A percentile compares a stretch with the other conserved stretches of the same genome.
These are phyloP conservation scores for Alternaria alternata DNA, from an alignment of 2,329 filamentous ascomycete species.

Conservation along the genomic window DNA sequence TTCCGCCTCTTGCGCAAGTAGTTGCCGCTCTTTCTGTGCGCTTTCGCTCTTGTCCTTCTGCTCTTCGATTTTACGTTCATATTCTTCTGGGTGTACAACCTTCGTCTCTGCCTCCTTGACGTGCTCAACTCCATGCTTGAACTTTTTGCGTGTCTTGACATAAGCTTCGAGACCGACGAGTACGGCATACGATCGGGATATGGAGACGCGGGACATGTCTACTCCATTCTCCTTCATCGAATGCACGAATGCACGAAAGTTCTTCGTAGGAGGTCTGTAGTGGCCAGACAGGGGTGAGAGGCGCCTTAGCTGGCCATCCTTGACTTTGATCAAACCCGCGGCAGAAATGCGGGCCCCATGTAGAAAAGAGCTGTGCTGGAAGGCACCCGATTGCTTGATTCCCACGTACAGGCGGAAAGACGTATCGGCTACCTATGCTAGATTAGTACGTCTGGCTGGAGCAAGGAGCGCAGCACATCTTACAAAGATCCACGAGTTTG, in stretches of 20 bases:
- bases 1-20: conserved; percentile 51
- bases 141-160: conserved; percentile 70
- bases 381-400: conserved; percentile 86
- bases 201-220: conserved; percentile 80
- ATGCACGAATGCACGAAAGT: conserved; percentile 83
- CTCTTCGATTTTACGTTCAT: conserved; percentile 55
- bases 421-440: conserved; percentile 71
- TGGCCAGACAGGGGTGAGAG: conserved; percentile 76
- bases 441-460: not conserved
- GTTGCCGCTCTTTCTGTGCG: conserved; percentile 68
- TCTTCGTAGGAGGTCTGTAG: conserved; percentile 82
- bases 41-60: conserved; percentile 66
- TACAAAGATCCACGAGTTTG: conserved; percentile 92
- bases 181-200: conserved; percentile 83
- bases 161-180: conserved; percentile 85
- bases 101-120: conserved; percentile 65
- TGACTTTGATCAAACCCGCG: conserved; percentile 85
- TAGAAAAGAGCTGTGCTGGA: conserved; percentile 90
- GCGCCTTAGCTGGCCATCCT: conserved; percentile 77
- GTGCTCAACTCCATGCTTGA: conserved; percentile 64
- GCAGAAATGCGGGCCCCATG: conserved; percentile 82
- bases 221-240: conserved; percentile 75
- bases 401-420: conserved; percentile 86
- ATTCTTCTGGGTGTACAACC: conserved; percentile 68
- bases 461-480: conserved; percentile 20